Conservation (phyloP, 805 yeast genomes). For the Lachancea nothofagi region DNA sequence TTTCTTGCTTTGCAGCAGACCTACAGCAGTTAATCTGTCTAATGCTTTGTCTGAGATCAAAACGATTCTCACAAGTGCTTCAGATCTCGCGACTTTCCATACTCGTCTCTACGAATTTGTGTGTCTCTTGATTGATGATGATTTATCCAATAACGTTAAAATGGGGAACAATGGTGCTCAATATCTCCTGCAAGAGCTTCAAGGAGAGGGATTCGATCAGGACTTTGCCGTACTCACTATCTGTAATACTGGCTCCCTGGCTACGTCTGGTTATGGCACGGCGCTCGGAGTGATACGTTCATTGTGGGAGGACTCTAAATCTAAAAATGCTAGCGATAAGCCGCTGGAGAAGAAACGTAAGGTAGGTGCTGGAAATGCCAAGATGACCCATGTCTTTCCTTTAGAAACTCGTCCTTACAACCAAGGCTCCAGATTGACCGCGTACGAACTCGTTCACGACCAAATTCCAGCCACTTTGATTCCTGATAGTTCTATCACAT, state of each 20-base stretch:
- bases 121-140: constrained; percentile 61
- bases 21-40: constrained; percentile 90
- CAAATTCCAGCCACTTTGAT: constrained; percentile 81
- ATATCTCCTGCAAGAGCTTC: constrained; percentile 49
- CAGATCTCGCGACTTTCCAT: constrained; percentile 22
- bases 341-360: constrained; percentile 22
- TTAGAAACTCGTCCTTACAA: constrained; percentile 95
- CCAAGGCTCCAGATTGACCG: constrained; percentile 91
- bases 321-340: constrained; percentile 16
- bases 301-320: constrained; percentile 42
- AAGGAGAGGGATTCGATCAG: constrained; percentile 46
- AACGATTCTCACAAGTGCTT: constrained; percentile 28
- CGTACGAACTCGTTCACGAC: constrained; percentile 84
- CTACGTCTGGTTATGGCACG: constrained; percentile 97
- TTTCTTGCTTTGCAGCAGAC: constrained; percentile 70
- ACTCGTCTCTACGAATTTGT: constrained; percentile 40
- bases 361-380: constrained; percentile 33
- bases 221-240: constrained; percentile 82
- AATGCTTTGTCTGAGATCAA: constrained; percentile 51
- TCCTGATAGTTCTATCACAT: constrained; percentile 88
- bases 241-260: constrained; percentile 94
- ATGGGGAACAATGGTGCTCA: constrained; percentile 79
- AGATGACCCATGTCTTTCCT: constrained; percentile 70
- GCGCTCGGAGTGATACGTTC: constrained; percentile 90
- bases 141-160: constrained; percentile 65